phyloP scores from a whole-genome alignment of 2,329 filamentous ascomycete genomes.

The Sclerotiophoma versabilis region DNA sequence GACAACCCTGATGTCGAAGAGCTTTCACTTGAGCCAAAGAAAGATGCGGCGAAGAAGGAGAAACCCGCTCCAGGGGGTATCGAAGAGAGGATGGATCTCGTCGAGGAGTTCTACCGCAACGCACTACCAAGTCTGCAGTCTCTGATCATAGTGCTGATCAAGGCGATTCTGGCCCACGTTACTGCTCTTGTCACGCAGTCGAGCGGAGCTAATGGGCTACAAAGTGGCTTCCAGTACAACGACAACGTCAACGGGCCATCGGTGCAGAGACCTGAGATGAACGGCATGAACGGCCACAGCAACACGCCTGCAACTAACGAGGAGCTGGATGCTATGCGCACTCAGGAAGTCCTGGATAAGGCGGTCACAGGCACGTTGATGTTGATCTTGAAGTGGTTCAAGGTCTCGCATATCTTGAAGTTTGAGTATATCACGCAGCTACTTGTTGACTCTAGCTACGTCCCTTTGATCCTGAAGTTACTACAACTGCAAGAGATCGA shows the following conservation, averaged over 20 bases:
- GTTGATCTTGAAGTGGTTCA: conserved; percentile 94
- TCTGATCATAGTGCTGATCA: conserved; percentile 88
- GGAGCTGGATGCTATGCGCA: conserved; percentile 81
- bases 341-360: conserved; percentile 87
- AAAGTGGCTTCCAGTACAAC: conserved; percentile 56
- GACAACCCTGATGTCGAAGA: conserved; percentile 56
- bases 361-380: conserved; percentile 89
- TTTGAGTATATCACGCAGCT: conserved; percentile 96
- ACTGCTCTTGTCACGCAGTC: conserved; percentile 77
- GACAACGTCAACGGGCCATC: conserved; percentile 50
- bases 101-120: conserved; percentile 82
- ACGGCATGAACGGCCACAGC: conserved; percentile 41
- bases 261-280: conserved; percentile 40
- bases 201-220: conserved; percentile 57
- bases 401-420: conserved; percentile 91
- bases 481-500: conserved; percentile 95
- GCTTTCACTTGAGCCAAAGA: conserved; percentile 46
- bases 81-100: conserved; percentile 70
- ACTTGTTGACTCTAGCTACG: conserved; percentile 91
- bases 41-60: conserved; percentile 45
- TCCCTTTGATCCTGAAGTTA: conserved; percentile 89
- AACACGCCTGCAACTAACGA: conserved; percentile 58
- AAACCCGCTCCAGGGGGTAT: conserved; percentile 57
- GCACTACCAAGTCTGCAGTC: conserved; percentile 89
- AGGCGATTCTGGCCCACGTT: conserved; percentile 85